phyloP scores from a whole-genome alignment of 1,284 basidiomycete species.

The Fomitopsis schrenkii region DNA sequence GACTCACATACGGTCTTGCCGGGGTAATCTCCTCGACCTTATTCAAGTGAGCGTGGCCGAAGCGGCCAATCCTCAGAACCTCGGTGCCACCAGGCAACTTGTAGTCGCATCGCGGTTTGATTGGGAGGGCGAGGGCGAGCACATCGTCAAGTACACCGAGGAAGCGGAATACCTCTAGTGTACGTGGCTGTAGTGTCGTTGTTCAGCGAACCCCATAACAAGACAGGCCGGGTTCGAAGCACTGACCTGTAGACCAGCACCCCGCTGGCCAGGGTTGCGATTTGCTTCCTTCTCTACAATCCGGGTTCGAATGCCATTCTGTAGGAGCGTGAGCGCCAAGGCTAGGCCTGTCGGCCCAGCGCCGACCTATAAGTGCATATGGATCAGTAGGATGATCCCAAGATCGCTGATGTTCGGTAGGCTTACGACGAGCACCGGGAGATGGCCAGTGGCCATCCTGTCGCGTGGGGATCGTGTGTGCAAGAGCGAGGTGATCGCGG shows the following conservation, averaged over 20 bases:
- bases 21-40: conserved; percentile 8
- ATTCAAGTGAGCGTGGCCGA: neutral
- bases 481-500: no score
- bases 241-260: conserved; percentile 22
- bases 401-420: no score
- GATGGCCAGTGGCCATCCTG: no score
- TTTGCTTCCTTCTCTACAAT: conserved; percentile 28
- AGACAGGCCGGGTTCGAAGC: no score
- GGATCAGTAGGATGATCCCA: no score
- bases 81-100: conserved; percentile 10
- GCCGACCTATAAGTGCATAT: no score
- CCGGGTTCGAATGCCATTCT: conserved; percentile 25
- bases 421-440: no score
- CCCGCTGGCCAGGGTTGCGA: conserved; percentile 18
- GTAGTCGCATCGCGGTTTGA: conserved; percentile 1
- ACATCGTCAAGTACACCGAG: conserved; percentile 12
- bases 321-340: neutral
- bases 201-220: neutral
- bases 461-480: no score
- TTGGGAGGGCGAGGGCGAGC: neutral
- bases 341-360: no score
- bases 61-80: neutral
- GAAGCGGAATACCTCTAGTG: conserved; percentile 10
- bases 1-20: conserved; percentile 12
- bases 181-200: conserved; percentile 7